phyloP scores from a whole-genome alignment of 2,329 filamentous ascomycete genomes.

The Penicillium sclerotiorum region DNA sequence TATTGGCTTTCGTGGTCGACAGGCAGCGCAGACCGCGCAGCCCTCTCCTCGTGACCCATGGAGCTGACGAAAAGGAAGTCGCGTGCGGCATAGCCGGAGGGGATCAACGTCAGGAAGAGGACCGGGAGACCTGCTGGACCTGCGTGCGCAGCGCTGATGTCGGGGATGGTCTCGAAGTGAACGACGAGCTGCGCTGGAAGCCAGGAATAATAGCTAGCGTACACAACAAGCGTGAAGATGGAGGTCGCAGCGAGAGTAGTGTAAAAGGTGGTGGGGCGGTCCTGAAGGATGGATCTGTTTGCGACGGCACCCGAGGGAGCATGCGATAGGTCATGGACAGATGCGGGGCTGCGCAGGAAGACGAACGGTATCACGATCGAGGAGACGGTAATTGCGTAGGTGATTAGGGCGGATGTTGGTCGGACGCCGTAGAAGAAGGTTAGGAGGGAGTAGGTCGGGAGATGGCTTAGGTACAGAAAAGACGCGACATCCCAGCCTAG shows the following conservation, averaged over 20 bases:
- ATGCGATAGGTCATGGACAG: constrained; percentile 61
- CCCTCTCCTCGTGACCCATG: constrained; percentile 46
- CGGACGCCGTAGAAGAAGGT: constrained; percentile 75
- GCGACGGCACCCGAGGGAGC: constrained; percentile 50
- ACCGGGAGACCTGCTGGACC: constrained; percentile 56
- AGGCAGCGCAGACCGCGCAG: constrained; percentile 62
- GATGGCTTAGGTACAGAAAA: constrained; percentile 70
- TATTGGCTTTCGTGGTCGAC: constrained; percentile 70
- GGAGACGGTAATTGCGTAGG: constrained; percentile 68
- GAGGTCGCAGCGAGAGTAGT: constrained; percentile 69
- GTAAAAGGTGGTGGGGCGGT: constrained; percentile 63
- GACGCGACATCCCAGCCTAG: constrained; percentile 67
- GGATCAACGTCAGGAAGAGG: constrained; percentile 59
- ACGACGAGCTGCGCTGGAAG: constrained; percentile 72
- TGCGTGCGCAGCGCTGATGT: constrained; percentile 68
- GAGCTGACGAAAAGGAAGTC: constrained; percentile 72
- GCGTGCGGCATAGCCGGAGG: constrained; percentile 71
- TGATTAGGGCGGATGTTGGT: constrained; percentile 61
- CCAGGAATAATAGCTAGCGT: constrained; percentile 68
- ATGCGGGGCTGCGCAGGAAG: constrained; percentile 69
- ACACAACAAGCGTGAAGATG: constrained; percentile 75
- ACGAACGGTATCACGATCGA: constrained; percentile 74
- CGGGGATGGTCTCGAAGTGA: constrained; percentile 72
- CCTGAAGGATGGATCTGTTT: constrained; percentile 67
- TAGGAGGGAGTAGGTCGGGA: constrained; percentile 75